A percentile compares a stretch with the other conserved stretches of the same genome.
Evolutionary conservation across 2,329 filamentous ascomycete genomes (phyloP).

Genomic region (Fusarium sp.): DNA sequence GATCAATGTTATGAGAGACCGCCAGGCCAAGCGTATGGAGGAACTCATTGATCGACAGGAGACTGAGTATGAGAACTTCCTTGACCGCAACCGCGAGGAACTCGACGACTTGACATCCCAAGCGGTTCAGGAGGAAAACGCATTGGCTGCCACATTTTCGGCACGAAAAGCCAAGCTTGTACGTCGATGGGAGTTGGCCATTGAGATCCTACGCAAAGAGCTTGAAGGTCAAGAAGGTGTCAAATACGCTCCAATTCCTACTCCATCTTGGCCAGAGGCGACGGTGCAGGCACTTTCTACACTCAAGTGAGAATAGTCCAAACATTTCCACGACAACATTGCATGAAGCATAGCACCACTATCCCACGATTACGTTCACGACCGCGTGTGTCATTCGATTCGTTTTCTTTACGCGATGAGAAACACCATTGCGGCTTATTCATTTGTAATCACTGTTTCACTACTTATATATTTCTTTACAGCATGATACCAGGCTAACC

Average conservation of each 20-base stretch:
- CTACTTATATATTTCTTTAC: constrained; percentile 21
- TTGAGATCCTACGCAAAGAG: constrained; percentile 66
- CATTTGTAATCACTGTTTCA: constrained; percentile 16
- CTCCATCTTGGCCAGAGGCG: constrained; percentile 52
- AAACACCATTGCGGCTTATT: constrained; percentile 7
- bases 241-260: constrained; percentile 56
- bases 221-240: constrained; percentile 60
- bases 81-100: constrained; percentile 61
- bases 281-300: constrained; percentile 4
- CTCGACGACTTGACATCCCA: constrained; percentile 61
- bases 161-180: constrained; percentile 60
- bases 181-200: constrained; percentile 65
- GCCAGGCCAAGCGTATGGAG: constrained; percentile 72
- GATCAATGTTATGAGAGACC: constrained; percentile 75
- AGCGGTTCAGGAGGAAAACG: constrained; percentile 64
- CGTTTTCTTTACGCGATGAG: not conserved
- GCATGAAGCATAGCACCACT: not conserved
- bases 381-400: constrained; percentile 4
- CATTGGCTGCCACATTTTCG: constrained; percentile 59
- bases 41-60: constrained; percentile 68
- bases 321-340: not conserved
- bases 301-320: constrained; percentile 8
- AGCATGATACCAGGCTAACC: constrained; percentile 45
- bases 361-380: constrained; percentile 5
- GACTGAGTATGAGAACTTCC: constrained; percentile 62